Evolutionary conservation across 2,329 filamentous ascomycete species (phyloP).

Genomic region (Cladosporium colombiae): DNA sequence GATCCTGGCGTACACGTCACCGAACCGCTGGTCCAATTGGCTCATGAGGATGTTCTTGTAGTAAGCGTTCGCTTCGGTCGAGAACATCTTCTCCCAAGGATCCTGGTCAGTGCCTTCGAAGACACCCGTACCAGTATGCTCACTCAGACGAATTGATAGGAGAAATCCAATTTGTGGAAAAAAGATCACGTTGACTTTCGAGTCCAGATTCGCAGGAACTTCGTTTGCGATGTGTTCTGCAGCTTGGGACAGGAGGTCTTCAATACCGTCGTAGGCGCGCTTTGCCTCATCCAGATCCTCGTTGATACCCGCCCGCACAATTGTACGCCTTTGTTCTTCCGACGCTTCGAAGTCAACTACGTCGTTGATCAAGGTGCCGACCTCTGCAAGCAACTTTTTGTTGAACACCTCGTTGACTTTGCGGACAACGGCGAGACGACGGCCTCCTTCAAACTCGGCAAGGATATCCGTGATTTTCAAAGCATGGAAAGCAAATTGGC

Average conservation of each 20-base stretch:
- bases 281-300: slow-evolving; percentile 75
- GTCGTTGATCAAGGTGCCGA: slow-evolving; percentile 71
- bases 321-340: slow-evolving; percentile 67
- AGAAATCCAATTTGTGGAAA: slow-evolving; percentile 91
- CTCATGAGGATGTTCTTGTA: slow-evolving; percentile 85
- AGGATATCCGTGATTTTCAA: slow-evolving; percentile 69
- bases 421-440: slow-evolving; percentile 53
- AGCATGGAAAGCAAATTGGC: slow-evolving; percentile 69
- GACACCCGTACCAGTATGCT: slow-evolving; percentile 57
- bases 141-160: slow-evolving; percentile 68
- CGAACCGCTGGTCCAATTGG: slow-evolving; percentile 77
- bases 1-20: slow-evolving; percentile 83
- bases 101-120: slow-evolving; percentile 64
- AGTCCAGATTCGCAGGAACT: slow-evolving; percentile 60
- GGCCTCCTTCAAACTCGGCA: slow-evolving; percentile 56
- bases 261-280: slow-evolving; percentile 74
- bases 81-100: slow-evolving; percentile 77
- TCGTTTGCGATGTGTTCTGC: slow-evolving; percentile 63
- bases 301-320: slow-evolving; percentile 72
- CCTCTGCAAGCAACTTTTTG: slow-evolving; percentile 57
- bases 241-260: slow-evolving; percentile 68
- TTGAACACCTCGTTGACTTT: slow-evolving; percentile 65
- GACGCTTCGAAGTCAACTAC: slow-evolving; percentile 81
- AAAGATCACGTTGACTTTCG: slow-evolving; percentile 75
- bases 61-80: slow-evolving; percentile 67